phyloP scores from a whole-genome alignment of 2,329 filamentous ascomycete species.

The Trichophyton mentagrophytes region DNA sequence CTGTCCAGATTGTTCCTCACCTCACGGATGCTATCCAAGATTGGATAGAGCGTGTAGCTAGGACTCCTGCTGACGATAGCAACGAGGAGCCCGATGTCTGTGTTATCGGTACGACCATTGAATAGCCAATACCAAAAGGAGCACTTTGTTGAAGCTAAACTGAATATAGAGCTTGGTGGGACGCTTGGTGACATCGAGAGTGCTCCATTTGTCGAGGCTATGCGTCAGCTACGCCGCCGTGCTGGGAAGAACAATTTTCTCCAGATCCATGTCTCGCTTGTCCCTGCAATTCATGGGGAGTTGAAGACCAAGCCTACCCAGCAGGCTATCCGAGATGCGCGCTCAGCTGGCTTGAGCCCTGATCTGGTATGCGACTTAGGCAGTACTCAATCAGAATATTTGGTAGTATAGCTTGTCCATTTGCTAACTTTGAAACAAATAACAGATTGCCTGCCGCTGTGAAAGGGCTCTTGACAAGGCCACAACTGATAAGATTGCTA shows the following conservation, averaged over 20 bases:
- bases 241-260: constrained; percentile 67
- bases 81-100: constrained; percentile 78
- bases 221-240: constrained; percentile 61
- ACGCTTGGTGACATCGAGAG: constrained; percentile 65
- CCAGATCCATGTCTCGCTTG: constrained; percentile 76
- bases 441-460: constrained; percentile 81
- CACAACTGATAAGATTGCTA: constrained; percentile 77
- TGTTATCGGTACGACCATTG: constrained; percentile 49
- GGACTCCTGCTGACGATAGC: constrained; percentile 74
- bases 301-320: constrained; percentile 98
- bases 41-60: constrained; percentile 78
- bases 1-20: constrained; percentile 84
- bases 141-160: neutral
- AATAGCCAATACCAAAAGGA: constrained; percentile 22
- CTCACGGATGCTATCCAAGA: constrained; percentile 62
- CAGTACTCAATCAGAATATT: neutral
- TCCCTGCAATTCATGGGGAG: constrained; percentile 61
- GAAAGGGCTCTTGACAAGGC: constrained; percentile 58
- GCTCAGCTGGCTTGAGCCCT: constrained; percentile 63
- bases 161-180: constrained; percentile 32
- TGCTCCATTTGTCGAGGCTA: constrained; percentile 72
- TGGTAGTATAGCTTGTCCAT: constrained; percentile 6
- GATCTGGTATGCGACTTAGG: constrained; percentile 44
- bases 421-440: neutral
- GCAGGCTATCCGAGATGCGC: constrained; percentile 69